These are phyloP conservation scores for Collybiopsis luxurians DNA, from an alignment of 768 basidiomycete genomes.

Conservation along the genomic window DNA sequence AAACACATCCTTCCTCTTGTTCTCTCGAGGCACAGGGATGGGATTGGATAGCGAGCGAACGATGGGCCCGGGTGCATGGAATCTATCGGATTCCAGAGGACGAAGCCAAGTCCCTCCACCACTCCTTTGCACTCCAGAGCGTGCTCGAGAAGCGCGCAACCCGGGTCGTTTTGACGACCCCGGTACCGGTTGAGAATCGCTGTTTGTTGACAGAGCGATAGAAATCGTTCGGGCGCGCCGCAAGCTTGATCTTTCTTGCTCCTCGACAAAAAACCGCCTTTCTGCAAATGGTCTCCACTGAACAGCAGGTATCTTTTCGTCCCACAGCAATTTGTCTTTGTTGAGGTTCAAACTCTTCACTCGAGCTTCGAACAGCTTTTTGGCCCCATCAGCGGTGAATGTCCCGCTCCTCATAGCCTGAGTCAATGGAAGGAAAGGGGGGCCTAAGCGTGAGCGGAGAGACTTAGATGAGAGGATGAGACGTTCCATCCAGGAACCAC, in stretches of 20 bases:
- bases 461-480: neutral
- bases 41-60: slow-evolving; percentile 1
- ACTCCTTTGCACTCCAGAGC: neutral
- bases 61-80: neutral
- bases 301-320: neutral
- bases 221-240: too few species aligned
- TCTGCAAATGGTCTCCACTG: neutral
- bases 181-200: too few species aligned
- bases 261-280: neutral
- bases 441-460: slow-evolving; percentile 28
- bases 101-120: neutral
- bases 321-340: neutral
- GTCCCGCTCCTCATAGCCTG: slow-evolving; percentile 45
- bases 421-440: slow-evolving; percentile 39
- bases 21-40: neutral
- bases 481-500: neutral
- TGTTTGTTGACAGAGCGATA: too few species aligned
- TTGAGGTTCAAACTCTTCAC: neutral
- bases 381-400: slow-evolving; percentile 48
- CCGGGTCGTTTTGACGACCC: too few species aligned
- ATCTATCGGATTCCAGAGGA: neutral
- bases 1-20: neutral
- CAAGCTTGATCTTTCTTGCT: neutral
- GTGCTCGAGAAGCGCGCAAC: too few species aligned
- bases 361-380: slow-evolving; percentile 45